Evolutionary conservation across 345 rosid species (phyloP), one percentile per base, ranked within the genome.

Genomic region (Dipteronia sinensis): DNA sequence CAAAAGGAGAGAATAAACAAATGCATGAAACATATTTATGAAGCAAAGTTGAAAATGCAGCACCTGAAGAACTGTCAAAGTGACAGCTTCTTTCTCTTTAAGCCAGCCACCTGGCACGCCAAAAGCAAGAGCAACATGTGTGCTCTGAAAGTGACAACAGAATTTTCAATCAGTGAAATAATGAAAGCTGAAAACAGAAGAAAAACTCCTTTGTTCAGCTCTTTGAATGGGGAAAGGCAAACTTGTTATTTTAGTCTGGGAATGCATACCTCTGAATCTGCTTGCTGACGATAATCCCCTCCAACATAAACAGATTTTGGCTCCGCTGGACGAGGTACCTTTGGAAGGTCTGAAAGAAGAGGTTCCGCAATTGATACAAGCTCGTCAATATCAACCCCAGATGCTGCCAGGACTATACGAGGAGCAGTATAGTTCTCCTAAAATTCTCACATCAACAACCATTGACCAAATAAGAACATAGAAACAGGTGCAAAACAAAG

Each of bases 41-140:
- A 71, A 40, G 73, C 61, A 51, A 55, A 72, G 42, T 55, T 40
- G 31, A 72, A 70, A 69, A 77, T 73, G 58, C 56, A 73, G 66
- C 77, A 91, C 93, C 97, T 93, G 97, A 73, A 93, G 91, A 82
- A 93, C 91, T 40, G 97, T 88, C 72, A 90, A 81, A 29, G 29
- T 76, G 44, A 88, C 71, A 65, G 93, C 87, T 61, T 88, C 95
- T 82, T 87, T 92, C 86, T 88, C 92, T 25, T 85, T 80, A 73
- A 73, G 85, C 97, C 97, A 93, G 82, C 95, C 95, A 55, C 87
- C 90, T 2, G 93, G 88, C 29, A 91, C 86, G 84, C 84, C 95
- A 86, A 91, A 91, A 56, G 95, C 92, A 80, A 93, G 86, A 75
- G 90, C 95, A 79, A 93, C 78, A 82, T 91, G 94, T 55, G 95